These are phyloP conservation scores for Acarospora socialis DNA, from an alignment of 2,329 filamentous ascomycete species.

Conservation along the genomic window DNA sequence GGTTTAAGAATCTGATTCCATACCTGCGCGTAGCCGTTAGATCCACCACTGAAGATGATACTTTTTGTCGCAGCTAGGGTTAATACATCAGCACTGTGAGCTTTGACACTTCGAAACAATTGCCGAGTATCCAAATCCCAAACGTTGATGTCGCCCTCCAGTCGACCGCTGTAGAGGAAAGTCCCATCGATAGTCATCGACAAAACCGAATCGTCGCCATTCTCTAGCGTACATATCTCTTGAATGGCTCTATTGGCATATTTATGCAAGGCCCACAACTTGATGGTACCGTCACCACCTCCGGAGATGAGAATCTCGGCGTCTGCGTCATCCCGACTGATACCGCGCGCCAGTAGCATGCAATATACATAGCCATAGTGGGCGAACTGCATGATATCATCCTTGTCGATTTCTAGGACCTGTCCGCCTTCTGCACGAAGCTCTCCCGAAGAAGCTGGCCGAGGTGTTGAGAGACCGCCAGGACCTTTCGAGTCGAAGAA, in stretches of 20 bases:
- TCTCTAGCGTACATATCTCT: conserved; percentile 53
- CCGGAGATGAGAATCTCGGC: conserved; percentile 76
- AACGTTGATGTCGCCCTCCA: conserved; percentile 77
- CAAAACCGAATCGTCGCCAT: conserved; percentile 50
- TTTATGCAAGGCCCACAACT: conserved; percentile 69
- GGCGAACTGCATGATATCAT: conserved; percentile 74
- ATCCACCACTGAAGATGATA: conserved; percentile 73
- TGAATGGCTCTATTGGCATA: conserved; percentile 47
- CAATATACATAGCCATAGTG: conserved; percentile 95
- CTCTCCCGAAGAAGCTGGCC: conserved; percentile 43
- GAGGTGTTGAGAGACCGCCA: conserved; percentile 64
- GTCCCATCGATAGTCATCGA: conserved; percentile 78
- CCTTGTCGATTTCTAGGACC: conserved; percentile 65
- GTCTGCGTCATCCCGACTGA: conserved; percentile 54
- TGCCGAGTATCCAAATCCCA: conserved; percentile 96
- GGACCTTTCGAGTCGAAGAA: conserved; percentile 86
- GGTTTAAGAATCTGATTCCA: conserved; percentile 20
- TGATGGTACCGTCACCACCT: conserved; percentile 85
- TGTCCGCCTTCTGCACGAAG: conserved; percentile 43
- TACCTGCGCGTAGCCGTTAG: conserved; percentile 75
- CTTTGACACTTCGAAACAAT: conserved; percentile 71
- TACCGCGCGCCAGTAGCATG: conserved; percentile 71
- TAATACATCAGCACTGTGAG: conserved; percentile 69
- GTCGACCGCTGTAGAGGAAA: conserved; percentile 81
- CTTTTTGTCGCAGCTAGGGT: conserved; percentile 75